Evolutionary conservation across 441 rosid species (phyloP), one percentile per base, ranked within the genome.

Genomic region (Euphorbia corollata): DNA sequence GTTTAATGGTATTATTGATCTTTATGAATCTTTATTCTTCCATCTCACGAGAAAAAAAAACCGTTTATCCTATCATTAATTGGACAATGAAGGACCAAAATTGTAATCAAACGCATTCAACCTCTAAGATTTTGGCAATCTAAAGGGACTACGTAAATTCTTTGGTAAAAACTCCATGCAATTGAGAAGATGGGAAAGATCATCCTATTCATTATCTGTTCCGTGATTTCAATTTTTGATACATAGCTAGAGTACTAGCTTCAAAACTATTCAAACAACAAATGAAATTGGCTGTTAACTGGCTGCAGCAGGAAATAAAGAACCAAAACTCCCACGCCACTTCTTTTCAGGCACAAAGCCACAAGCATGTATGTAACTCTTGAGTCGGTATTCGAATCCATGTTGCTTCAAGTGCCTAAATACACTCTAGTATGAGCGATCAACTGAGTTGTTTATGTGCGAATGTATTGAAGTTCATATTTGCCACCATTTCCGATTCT

Each of bases 401-500:
- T 5, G 22, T 16, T 45, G 27, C 9, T 24, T 45, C 1, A 27
- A 57, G 32, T 24, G 19, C 43, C 54, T 45, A 24, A 19, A 50
- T n/a, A n/a, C n/a, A 18, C 55, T 16, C 8, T 16, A n/a, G 6
- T 22, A 36, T 16, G 24, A 8, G 27, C 24, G 5, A 7, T 32
- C 59, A 54, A 68, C 1, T 41, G 30, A 51, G 6, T 7, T 11
- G 47, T 9, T 4, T 19, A 9, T 8, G 20, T 51, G 50, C 61
- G 54, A 56, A 60, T 18, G 13, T 18, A 10, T 30, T 22, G 18
- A 41, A 43, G 20, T 43, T 76, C 71, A 65, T 24, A 76, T 56
- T 38, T 72, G 76, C 70, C 89, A 87, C 94, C 90, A 87, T 73
- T 86, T 86, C 67, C 87, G 80, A 48, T 77, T 83, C 80, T 87